These are phyloP conservation scores for Cystofilobasidium macerans DNA, from an alignment of 768 basidiomycete species.

Conservation along the genomic window DNA sequence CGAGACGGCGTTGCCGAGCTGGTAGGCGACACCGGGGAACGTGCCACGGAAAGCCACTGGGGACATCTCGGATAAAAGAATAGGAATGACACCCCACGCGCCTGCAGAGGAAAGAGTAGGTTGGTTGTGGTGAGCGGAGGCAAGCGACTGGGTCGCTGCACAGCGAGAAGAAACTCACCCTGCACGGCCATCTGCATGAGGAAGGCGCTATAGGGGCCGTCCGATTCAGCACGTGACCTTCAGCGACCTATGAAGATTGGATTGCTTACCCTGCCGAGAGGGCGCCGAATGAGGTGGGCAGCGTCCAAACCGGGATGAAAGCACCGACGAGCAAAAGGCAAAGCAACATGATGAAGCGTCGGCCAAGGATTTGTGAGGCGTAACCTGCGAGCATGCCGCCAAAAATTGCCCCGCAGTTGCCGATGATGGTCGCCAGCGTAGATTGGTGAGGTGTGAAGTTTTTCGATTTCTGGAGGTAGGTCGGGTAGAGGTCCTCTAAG, in stretches of 20 bases:
- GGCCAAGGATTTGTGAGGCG: constrained; percentile 63
- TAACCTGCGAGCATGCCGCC: constrained; percentile 63
- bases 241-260: too few species aligned
- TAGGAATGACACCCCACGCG: constrained; percentile 45
- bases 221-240: too few species aligned
- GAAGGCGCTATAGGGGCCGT: constrained; percentile 56
- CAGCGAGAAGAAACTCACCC: too few species aligned
- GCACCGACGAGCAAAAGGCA: constrained; percentile 50
- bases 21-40: constrained; percentile 76
- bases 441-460: constrained; percentile 50
- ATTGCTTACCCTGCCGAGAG: constrained; percentile 47
- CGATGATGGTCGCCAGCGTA: constrained; percentile 58
- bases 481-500: constrained; percentile 50
- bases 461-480: constrained; percentile 57
- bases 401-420: constrained; percentile 33
- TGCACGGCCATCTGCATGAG: constrained; percentile 79
- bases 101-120: too few species aligned
- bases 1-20: constrained; percentile 50
- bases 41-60: constrained; percentile 81
- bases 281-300: constrained; percentile 56
- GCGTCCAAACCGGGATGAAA: constrained; percentile 58
- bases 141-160: too few species aligned
- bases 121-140: too few species aligned
- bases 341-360: constrained; percentile 67
- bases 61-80: constrained; percentile 67